These are phyloP conservation scores for Catunica adiposa DNA, from an alignment of 2,329 filamentous ascomycete genomes.

Conservation along the genomic window DNA sequence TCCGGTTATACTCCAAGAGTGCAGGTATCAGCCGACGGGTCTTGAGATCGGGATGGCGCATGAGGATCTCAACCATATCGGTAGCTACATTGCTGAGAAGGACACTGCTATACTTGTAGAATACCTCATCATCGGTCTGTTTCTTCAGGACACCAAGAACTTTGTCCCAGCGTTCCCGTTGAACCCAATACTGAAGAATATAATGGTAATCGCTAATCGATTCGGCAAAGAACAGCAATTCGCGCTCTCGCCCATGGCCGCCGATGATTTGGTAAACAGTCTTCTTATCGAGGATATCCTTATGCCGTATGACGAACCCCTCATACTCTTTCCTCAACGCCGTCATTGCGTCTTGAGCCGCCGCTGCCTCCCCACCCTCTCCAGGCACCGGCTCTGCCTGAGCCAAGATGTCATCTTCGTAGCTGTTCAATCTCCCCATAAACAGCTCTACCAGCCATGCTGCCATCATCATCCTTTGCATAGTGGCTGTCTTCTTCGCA, in stretches of 20 bases:
- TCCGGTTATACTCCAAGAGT: slow-evolving; percentile 81
- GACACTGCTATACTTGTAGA: slow-evolving; percentile 95
- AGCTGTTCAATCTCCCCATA: slow-evolving; percentile 88
- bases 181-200: slow-evolving; percentile 91
- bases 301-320: slow-evolving; percentile 74
- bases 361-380: slow-evolving; percentile 52
- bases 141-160: slow-evolving; percentile 78
- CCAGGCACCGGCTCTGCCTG: slow-evolving; percentile 52
- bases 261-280: slow-evolving; percentile 93
- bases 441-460: slow-evolving; percentile 92
- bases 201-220: slow-evolving; percentile 85
- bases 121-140: slow-evolving; percentile 81
- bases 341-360: slow-evolving; percentile 56
- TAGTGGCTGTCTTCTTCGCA: slow-evolving; percentile 66
- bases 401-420: slow-evolving; percentile 87
- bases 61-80: slow-evolving; percentile 86
- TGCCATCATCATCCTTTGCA: slow-evolving; percentile 92
- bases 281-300: slow-evolving; percentile 71
- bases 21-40: slow-evolving; percentile 82
- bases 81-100: slow-evolving; percentile 76
- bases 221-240: slow-evolving; percentile 80
- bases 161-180: slow-evolving; percentile 80
- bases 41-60: slow-evolving; percentile 75
- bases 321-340: slow-evolving; percentile 64
- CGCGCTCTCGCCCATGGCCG: slow-evolving; percentile 85